Base-by-base conservation (phyloP, 208 protist species). In the Porcisia deanei region DNA sequence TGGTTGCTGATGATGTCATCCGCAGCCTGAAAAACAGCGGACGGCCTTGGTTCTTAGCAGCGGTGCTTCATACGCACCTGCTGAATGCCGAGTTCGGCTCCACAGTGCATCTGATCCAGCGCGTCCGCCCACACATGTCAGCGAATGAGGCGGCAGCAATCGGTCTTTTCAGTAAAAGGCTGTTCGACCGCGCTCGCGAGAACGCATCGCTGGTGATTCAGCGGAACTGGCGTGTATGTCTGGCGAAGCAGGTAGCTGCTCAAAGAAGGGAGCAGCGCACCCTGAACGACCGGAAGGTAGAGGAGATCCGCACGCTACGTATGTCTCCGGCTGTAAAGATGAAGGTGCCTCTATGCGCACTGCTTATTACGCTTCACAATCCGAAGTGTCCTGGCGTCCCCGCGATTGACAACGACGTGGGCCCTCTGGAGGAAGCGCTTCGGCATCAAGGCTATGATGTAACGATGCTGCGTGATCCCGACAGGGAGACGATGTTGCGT, bases 31-130 rank as follows among this genome's bases (percentile, higher is more conserved):
- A 91, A 65, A 86, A 89, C 68, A 94, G 83, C 75, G 89, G 91
- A 37, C 80, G 80, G 54, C 93, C 93, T 20, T 96, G 88, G 88
- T 90, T 85, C 54, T 76, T 97, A n/a, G 79, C 87, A 41, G 80
- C 85, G 8, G 85, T 94, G 34, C 66, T 96, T 43, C 91, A 97
- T 76, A 80, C 91, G 54, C 85, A 92, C 49, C 81, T 97, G 43
- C 66, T 97, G 18, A 94, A 97, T 74, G 82, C 91, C 47, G 85
- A 94, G 64, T 92, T 87, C 76, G 93, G 91, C 37, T 96, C 93
- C 14, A 78, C 69, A 45, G 74, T 97, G 71, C 88, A 94, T 82
- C 81, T 96, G 68, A 76, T 96, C 73, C 87, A 97, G 68, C 90
- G 88, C 65, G 75, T 95, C 16, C 77, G 55, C 45, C 82, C 86